These are phyloP conservation scores for Biscutella laevigata DNA, from an alignment of 441 rosid genomes.

Conservation along the genomic window DNA sequence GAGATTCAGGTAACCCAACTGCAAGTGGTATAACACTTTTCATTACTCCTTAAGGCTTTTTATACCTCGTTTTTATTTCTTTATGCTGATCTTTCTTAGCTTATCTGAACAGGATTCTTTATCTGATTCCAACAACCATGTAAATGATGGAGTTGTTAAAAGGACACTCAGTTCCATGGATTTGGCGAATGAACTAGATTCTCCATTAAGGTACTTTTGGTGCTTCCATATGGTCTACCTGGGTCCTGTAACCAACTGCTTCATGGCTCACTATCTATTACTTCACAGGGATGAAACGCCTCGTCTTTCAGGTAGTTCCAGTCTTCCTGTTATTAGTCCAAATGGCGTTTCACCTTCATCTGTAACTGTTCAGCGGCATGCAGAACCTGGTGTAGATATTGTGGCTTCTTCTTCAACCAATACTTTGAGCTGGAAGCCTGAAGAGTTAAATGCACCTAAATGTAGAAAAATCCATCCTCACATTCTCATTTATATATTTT, in stretches of 20 bases:
- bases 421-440: slow-evolving; percentile 44
- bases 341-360: slow-evolving; percentile 30
- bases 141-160: slow-evolving; percentile 45
- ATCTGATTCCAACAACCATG: slow-evolving; percentile 45
- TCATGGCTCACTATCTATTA: slow-evolving; percentile 14
- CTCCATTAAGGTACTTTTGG: slow-evolving; percentile 39
- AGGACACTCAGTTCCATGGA: slow-evolving; percentile 32
- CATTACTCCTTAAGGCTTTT: background rate
- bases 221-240: slow-evolving; percentile 5
- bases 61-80: background rate
- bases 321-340: slow-evolving; percentile 30
- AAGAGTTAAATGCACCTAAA: slow-evolving; percentile 58
- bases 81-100: slow-evolving; percentile 8
- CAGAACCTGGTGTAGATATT: slow-evolving; percentile 25
- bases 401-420: slow-evolving; percentile 32
- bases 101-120: slow-evolving; percentile 39
- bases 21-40: background rate
- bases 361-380: slow-evolving; percentile 26
- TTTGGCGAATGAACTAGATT: slow-evolving; percentile 28
- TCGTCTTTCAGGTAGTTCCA: slow-evolving; percentile 32
- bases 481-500: slow-evolving; percentile 15
- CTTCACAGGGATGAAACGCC: slow-evolving; percentile 45
- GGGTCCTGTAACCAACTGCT: slow-evolving; percentile 11
- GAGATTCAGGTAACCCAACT: slow-evolving; percentile 45
- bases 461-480: slow-evolving; percentile 34